Percentiles rank a stretch among this genome's conserved stretches.
Evolutionary conservation across 495 filamentous ascomycete species (phyloP).

Genomic region (Pseudomonodictys pantanalensis): DNA sequence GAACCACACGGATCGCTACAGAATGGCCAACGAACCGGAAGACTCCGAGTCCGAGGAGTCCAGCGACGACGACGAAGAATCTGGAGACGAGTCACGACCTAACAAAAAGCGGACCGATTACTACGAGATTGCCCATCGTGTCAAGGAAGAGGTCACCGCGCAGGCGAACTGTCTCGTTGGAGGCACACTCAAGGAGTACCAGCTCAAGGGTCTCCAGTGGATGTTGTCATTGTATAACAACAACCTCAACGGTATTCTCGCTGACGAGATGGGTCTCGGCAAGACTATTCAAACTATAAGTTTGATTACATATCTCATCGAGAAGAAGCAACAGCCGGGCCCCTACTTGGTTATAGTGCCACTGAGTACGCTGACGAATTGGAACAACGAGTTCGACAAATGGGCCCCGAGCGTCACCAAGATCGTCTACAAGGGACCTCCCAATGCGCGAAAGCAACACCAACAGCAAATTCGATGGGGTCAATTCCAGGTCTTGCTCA

Average conservation of each 20-base stretch:
- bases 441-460: slow-evolving; percentile 81
- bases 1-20: slow-evolving; percentile 72
- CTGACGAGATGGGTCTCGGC: slow-evolving; percentile 99
- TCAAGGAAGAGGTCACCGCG: slow-evolving; percentile 81
- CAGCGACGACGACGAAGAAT: slow-evolving; percentile 62
- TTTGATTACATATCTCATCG: slow-evolving; percentile 93
- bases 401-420: slow-evolving; percentile 86
- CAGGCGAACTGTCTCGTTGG: slow-evolving; percentile 86
- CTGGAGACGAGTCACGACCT: slow-evolving; percentile 59
- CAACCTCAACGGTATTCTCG: slow-evolving; percentile 96
- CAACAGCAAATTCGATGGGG: slow-evolving; percentile 92
- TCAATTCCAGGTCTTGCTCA: slow-evolving; percentile 91
- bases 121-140: slow-evolving; percentile 94
- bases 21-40: slow-evolving; percentile 1
- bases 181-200: slow-evolving; percentile 93
- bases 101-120: slow-evolving; percentile 83
- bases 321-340: slow-evolving; percentile 87
- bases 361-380: slow-evolving; percentile 90
- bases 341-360: slow-evolving; percentile 97
- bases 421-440: slow-evolving; percentile 96
- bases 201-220: slow-evolving; percentile 97
- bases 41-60: slow-evolving; percentile 52
- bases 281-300: slow-evolving; percentile 99
- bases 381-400: slow-evolving; percentile 98
- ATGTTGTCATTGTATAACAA: slow-evolving; percentile 99